Conservation (phyloP, 345 rosid species). For the Eucalyptus cladocalyx region DNA sequence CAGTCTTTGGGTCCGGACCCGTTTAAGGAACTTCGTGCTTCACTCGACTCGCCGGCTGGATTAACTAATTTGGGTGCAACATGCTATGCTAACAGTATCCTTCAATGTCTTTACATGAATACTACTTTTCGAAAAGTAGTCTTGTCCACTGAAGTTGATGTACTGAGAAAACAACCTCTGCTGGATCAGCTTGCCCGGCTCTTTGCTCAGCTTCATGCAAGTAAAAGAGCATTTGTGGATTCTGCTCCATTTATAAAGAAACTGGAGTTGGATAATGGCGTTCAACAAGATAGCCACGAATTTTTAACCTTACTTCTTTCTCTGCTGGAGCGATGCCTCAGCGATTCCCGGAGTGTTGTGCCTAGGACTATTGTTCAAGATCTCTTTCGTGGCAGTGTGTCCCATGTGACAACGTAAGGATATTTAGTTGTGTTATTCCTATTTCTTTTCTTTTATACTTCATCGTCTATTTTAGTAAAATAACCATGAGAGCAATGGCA, state of each 20-base stretch:
- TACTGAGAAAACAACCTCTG: constrained; percentile 63
- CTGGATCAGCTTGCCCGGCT: constrained; percentile 81
- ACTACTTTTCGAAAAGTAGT: constrained; percentile 64
- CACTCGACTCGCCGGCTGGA: constrained; percentile 74
- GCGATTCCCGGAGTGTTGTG: constrained; percentile 44
- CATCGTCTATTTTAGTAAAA: background rate
- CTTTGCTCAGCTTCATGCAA: constrained; percentile 75
- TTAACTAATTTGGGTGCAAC: constrained; percentile 92
- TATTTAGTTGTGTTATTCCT: background rate
- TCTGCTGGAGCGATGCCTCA: constrained; percentile 82
- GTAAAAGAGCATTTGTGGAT: constrained; percentile 77
- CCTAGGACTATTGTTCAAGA: constrained; percentile 82
- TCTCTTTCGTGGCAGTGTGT: constrained; percentile 94
- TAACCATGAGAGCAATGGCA: background rate
- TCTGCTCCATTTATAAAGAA: constrained; percentile 90
- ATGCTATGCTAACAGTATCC: constrained; percentile 96
- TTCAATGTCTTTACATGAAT: constrained; percentile 92
- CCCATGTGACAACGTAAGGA: constrained; percentile 95
- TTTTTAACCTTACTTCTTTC: constrained; percentile 85
- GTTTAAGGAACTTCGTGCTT: constrained; percentile 43
- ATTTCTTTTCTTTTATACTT: background rate
- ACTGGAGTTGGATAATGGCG: constrained; percentile 85
- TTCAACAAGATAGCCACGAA: constrained; percentile 98
- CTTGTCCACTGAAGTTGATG: constrained; percentile 71
- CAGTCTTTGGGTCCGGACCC: constrained; percentile 70